A percentile compares a stretch with the other conserved stretches of the same genome.
These are phyloP conservation scores for Linderniella brevidens DNA, from an alignment of 257 asterid genomes.

Conservation along the genomic window DNA sequence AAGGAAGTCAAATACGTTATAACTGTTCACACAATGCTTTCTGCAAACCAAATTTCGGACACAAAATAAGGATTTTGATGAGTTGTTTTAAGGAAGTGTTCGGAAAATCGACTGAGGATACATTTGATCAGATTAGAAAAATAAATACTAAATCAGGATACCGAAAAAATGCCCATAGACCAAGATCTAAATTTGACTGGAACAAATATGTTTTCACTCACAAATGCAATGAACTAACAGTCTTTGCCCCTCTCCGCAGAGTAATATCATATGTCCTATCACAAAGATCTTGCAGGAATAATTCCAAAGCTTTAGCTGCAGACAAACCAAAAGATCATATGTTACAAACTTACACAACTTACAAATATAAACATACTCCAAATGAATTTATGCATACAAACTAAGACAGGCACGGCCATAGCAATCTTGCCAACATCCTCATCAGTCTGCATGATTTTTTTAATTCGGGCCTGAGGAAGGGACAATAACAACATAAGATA, in stretches of 20 bases:
- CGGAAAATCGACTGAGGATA: too few relatives aligned
- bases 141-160: too few relatives aligned
- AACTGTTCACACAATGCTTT: conserved; percentile 81
- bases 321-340: background rate
- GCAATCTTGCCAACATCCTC: background rate
- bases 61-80: too few relatives aligned
- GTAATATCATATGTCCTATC: background rate
- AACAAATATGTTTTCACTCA: background rate
- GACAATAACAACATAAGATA: background rate
- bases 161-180: too few relatives aligned
- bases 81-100: too few relatives aligned
- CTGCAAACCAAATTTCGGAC: conserved; percentile 21
- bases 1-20: conserved; percentile 85
- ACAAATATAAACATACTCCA: background rate
- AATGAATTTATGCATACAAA: background rate
- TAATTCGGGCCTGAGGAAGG: background rate
- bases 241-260: background rate
- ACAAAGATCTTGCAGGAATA: background rate
- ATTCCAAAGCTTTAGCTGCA: conserved; percentile 1
- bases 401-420: background rate
- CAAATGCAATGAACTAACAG: background rate
- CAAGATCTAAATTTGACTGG: too few relatives aligned
- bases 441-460: background rate
- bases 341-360: background rate
- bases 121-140: too few relatives aligned